Conservation (phyloP, 2,329 filamentous ascomycete genomes). For the Exophiala viscosa region DNA sequence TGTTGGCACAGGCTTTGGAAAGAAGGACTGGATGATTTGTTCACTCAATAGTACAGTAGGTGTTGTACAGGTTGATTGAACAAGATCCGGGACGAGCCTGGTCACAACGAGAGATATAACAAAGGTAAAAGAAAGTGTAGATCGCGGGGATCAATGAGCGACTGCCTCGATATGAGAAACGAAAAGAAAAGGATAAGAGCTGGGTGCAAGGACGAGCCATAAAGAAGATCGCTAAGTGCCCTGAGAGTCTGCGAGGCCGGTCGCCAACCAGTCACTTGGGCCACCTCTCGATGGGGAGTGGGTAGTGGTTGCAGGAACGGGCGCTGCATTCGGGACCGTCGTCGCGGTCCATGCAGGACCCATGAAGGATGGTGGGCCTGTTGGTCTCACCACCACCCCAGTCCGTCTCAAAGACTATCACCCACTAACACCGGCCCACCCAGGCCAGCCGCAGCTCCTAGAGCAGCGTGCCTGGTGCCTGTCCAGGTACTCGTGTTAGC, state of each 20-base stretch:
- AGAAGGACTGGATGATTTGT: slow-evolving; percentile 30
- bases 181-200: slow-evolving; percentile 24
- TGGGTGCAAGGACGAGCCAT: slow-evolving; percentile 28
- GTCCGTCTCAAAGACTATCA: slow-evolving; percentile 29
- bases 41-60: slow-evolving; percentile 22
- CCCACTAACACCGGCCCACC: slow-evolving; percentile 25
- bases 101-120: slow-evolving; percentile 27
- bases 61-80: slow-evolving; percentile 28
- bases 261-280: slow-evolving; percentile 24
- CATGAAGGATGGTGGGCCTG: slow-evolving; percentile 20
- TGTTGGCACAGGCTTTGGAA: slow-evolving; percentile 27
- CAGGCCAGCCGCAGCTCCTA: slow-evolving; percentile 19
- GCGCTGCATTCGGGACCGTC: slow-evolving; percentile 27
- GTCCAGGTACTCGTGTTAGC: background rate
- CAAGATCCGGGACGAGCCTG: slow-evolving; percentile 29
- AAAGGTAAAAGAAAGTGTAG: slow-evolving; percentile 25
- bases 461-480: slow-evolving; percentile 18
- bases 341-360: slow-evolving; percentile 25
- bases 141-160: slow-evolving; percentile 29
- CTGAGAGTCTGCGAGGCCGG: slow-evolving; percentile 17
- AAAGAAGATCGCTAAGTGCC: slow-evolving; percentile 28
- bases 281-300: slow-evolving; percentile 17
- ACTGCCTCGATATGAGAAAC: slow-evolving; percentile 29
- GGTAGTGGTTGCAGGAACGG: slow-evolving; percentile 24
- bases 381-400: slow-evolving; percentile 24